phyloP scores from a whole-genome alignment of 768 basidiomycete species.

The Tylopilus rubrobrunneus region DNA sequence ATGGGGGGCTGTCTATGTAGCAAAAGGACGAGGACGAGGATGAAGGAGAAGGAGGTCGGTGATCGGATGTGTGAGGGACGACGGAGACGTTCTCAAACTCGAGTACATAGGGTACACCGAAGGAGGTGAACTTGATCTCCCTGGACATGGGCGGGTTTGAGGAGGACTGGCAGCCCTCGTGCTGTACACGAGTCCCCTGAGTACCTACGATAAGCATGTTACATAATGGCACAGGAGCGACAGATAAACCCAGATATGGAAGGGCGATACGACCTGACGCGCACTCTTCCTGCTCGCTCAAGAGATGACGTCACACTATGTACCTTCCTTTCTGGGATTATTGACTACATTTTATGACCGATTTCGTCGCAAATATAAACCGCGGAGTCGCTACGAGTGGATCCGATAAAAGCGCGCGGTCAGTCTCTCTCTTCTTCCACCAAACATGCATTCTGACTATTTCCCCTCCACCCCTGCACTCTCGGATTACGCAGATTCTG shows the following conservation, averaged over 20 bases:
- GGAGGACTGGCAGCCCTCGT: no score
- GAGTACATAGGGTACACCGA: slow-evolving; percentile 26
- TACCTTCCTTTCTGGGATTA: slow-evolving; percentile 29
- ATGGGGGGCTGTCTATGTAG: slow-evolving; percentile 22
- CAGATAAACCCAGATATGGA: neutral
- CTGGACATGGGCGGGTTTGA: slow-evolving; percentile 12
- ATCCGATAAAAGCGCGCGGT: slow-evolving; percentile 9
- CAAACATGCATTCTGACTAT: slow-evolving; percentile 17
- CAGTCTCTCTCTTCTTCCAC: neutral
- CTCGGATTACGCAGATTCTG: slow-evolving; percentile 15
- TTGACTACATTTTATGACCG: slow-evolving; percentile 3
- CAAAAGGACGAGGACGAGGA: slow-evolving; percentile 27
- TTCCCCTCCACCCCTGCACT: slow-evolving; percentile 29
- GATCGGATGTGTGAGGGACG: neutral
- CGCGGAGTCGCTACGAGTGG: neutral
- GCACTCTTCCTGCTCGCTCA: no score
- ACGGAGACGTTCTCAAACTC: slow-evolving; percentile 30
- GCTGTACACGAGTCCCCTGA: no score
- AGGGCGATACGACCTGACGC: no score
- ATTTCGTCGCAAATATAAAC: slow-evolving; percentile 24
- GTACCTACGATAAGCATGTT: slow-evolving; percentile 6
- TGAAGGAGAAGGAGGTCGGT: slow-evolving; percentile 2
- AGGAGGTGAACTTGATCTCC: slow-evolving; percentile 29
- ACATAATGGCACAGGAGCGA: slow-evolving; percentile 2
- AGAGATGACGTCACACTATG: slow-evolving; percentile 26